Evolutionary conservation across 495 filamentous ascomycete genomes (phyloP), one percentile per base, ranked within the genome.

Genomic region (Penicillium waksmanii): DNA sequence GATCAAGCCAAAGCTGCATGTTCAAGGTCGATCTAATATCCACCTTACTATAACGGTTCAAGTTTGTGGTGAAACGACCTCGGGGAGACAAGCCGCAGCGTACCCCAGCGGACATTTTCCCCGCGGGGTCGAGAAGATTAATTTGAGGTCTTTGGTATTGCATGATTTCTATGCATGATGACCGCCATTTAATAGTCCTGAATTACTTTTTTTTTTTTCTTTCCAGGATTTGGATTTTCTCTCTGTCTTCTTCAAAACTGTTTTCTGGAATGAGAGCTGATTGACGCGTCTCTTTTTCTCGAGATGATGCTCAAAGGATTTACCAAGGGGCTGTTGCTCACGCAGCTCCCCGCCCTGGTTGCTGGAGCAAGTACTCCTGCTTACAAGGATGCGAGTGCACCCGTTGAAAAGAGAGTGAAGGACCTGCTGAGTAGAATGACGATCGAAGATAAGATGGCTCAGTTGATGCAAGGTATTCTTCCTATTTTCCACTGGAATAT

Each of bases 391-490:
- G 71, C 88, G 0, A 73, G 72, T 18, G 84, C 84, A 0, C 63
- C 81, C 5, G 79, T 89, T 12, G 87, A 89, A 47, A 80, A 77
- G 51, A 77, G 88, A 43, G 82, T 91, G 8, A 68, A 78, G 9
- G 87, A 90, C 68, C 74, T 91, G 21, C 61, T 91, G 55, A 79
- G 81, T 2, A 77, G 85, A 21, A 90, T 91, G 88, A 90, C 84
- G 0, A 79, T 87, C 42, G 78, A 87, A 64, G 88, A 91, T 51
- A 91, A 91, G 69, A 80, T 84, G 48, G 76, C 83, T 4, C 88
- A 91, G 67, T 76, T 90, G 57, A 79, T 87, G 43, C 85, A 87
- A 66, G 85, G 86, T 71, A 56, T 36, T 54, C 3, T 10, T 27
- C 18, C 6, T 6, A 2, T 12, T 35, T n/a, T 50, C 10, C 3